Percentiles rank a stretch among this genome's conserved stretches.
These are phyloP conservation scores for Ceratobasidium sp. DNA, from an alignment of 1,284 basidiomycete species.

Conservation along the genomic window DNA sequence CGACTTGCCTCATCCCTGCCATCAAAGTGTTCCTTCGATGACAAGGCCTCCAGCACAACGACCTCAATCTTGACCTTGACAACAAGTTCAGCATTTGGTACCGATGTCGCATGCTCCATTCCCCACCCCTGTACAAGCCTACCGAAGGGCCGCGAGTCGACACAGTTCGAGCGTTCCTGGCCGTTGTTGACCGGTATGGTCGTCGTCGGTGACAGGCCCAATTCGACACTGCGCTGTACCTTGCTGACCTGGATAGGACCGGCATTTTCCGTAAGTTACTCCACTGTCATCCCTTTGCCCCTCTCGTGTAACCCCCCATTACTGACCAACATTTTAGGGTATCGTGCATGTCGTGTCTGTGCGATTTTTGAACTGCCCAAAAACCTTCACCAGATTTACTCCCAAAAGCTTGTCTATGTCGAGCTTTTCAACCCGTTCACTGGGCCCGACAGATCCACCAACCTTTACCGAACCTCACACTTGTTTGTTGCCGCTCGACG, in stretches of 20 bases:
- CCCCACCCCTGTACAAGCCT: not conserved
- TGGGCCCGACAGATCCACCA: not conserved
- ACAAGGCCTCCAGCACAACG: not conserved
- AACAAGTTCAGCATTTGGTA: not conserved
- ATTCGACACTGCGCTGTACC: not conserved
- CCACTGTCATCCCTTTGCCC: not conserved
- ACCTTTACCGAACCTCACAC: not conserved
- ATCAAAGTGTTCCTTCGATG: not conserved
- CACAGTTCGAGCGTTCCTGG: not conserved
- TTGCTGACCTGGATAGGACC: not conserved
- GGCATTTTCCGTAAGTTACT: not conserved
- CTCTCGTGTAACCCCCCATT: not conserved
- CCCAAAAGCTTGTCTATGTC: not conserved
- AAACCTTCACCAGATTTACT: not conserved
- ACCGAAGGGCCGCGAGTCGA: not conserved
- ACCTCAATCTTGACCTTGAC: not conserved
- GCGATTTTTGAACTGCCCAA: slow-evolving; percentile 15
- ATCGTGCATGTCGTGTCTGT: slow-evolving; percentile 6
- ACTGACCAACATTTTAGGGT: not conserved
- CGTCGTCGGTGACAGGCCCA: not conserved
- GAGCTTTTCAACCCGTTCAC: slow-evolving; percentile 7
- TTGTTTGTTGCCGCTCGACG: not conserved
- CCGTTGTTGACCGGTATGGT: not conserved
- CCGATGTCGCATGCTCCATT: not conserved
- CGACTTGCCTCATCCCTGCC: not conserved